Conservation (phyloP, 768 basidiomycete species). For the Daedaleopsis nitida region DNA sequence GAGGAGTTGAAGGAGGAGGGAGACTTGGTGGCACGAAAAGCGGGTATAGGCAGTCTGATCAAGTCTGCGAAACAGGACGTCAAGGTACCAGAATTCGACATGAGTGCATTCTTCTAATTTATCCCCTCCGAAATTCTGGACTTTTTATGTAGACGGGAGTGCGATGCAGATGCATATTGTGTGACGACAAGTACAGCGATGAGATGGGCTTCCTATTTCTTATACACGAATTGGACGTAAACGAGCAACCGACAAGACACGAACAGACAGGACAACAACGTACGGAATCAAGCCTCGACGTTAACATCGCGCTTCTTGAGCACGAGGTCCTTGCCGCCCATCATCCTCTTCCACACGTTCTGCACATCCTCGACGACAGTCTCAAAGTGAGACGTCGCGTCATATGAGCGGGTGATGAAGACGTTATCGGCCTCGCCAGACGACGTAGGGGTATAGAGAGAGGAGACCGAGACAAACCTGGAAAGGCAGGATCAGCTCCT, state of each 20-base stretch:
- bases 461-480: slow-evolving; percentile 89
- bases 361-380: slow-evolving; percentile 97
- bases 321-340: slow-evolving; percentile 66
- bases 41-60: slow-evolving; percentile 81
- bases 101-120: slow-evolving; percentile 67
- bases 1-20: slow-evolving; percentile 45
- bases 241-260: slow-evolving; percentile 10
- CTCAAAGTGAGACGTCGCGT: slow-evolving; percentile 99
- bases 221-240: slow-evolving; percentile 19
- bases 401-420: slow-evolving; percentile 97
- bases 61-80: slow-evolving; percentile 91
- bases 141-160: slow-evolving; percentile 1
- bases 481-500: background rate
- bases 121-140: background rate
- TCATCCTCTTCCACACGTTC: slow-evolving; percentile 91
- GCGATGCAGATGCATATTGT: slow-evolving; percentile 15
- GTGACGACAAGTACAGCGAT: slow-evolving; percentile 23
- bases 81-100: slow-evolving; percentile 85
- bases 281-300: slow-evolving; percentile 46
- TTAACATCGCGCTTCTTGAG: slow-evolving; percentile 87
- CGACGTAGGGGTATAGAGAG: slow-evolving; percentile 87
- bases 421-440: slow-evolving; percentile 84
- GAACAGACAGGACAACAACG: background rate
- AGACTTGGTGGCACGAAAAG: slow-evolving; percentile 65
- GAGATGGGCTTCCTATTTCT: slow-evolving; percentile 19